Base-by-base conservation (phyloP, 129 eudicot genomes). In the Erigeron canadensis region DNA sequence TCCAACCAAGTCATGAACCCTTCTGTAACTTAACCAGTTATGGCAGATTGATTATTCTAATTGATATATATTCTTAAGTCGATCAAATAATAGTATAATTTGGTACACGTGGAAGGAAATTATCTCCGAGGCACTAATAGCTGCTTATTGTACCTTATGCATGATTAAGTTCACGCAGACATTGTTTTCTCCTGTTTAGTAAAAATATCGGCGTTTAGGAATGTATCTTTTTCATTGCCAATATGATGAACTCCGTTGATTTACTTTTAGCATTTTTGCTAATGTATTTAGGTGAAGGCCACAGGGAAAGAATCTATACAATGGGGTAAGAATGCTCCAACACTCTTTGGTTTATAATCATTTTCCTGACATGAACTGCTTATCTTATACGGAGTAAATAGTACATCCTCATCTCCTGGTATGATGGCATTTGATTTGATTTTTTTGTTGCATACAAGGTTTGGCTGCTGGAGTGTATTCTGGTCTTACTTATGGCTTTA, bases 391-490 rank as follows among this genome's bases (percentile, higher is more conserved):
- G 5, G 34, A 41, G 34, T 10, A 23, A 8, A 8, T 19, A 47
- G 22, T 47, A 39, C 16, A 54, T 56, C 10, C 5, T 60, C 34
- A 8, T 28, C 34, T 41, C 53, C 5, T 64, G 38, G 69, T 12
- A 28, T 15, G 15, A 37, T 54, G 6, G 18, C 21, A 10, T 5
- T 39, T 22, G 8, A 42, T 69, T 7, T 71, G 7, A 19, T n/a
- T 18, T 12, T 13, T 10, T 18, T 60, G n/a, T 23, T 4, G 48
- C 17, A 5, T 8, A 41, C 72, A 78, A 91, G 97, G 96, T 40
- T 34, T 91, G 70, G 87, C 88, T 57, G 97, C 97, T 8, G 97
- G 96, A 55, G 60, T 88, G 85, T 91, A 91, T 45, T 91, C 97
- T 0, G 96, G 97, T 63, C 88, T 88, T 19, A 91, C 96, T 18